These are phyloP conservation scores for Mercurialis annua DNA, from an alignment of 345 rosid genomes.

Conservation along the genomic window DNA sequence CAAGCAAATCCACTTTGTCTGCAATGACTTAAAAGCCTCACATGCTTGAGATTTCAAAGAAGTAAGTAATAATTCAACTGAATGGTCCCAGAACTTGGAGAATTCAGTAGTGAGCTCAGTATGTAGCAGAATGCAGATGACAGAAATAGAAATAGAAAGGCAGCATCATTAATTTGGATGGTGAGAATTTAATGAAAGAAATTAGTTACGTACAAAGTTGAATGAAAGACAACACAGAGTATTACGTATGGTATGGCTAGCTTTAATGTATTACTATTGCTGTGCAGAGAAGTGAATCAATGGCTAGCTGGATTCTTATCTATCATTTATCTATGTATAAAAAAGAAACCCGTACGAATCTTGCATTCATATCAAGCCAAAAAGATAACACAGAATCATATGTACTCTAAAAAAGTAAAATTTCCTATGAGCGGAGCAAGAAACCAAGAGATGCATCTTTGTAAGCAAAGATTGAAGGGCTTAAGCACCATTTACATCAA, in stretches of 20 bases:
- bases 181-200: not conserved
- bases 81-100: slow-evolving; percentile 7
- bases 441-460: slow-evolving; percentile 7
- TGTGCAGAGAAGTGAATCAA: not conserved
- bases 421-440: slow-evolving; percentile 13
- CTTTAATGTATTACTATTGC: not conserved
- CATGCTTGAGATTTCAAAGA: not conserved
- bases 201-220: not conserved
- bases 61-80: not conserved
- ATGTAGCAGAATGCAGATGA: not conserved
- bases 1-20: not conserved
- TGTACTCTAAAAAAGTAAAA: slow-evolving; percentile 11
- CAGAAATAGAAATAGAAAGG: not conserved
- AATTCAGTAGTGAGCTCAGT: not conserved
- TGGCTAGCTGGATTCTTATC: not conserved
- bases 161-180: not conserved
- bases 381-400: slow-evolving; percentile 1
- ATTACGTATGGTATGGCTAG: not conserved
- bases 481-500: not conserved
- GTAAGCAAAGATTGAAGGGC: not conserved
- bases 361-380: slow-evolving; percentile 14
- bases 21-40: not conserved
- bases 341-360: slow-evolving; percentile 11
- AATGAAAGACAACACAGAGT: too few relatives aligned
- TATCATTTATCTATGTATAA: too few relatives aligned